Evolutionary conservation across 768 basidiomycete species (phyloP).

Genomic region (Boletus fagicola): DNA sequence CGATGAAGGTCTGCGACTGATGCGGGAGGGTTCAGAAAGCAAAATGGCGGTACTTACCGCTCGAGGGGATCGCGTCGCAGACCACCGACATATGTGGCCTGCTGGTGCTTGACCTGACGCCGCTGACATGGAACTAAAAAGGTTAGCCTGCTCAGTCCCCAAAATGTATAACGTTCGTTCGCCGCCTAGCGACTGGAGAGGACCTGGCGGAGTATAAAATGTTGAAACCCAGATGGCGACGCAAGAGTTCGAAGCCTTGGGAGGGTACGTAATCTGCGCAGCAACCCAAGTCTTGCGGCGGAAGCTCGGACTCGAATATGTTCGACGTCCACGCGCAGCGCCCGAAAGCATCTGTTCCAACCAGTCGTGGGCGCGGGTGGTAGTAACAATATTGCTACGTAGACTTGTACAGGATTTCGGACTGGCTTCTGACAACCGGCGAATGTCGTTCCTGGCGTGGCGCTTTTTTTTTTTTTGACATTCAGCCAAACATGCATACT

Average conservation of each 20-base stretch:
- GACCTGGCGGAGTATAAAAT: slow-evolving; percentile 20
- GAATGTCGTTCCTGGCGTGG: slow-evolving; percentile 21
- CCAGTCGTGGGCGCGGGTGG: background rate
- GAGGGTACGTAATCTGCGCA: slow-evolving; percentile 1
- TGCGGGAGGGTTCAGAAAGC: slow-evolving; percentile 25
- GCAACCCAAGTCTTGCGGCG: background rate
- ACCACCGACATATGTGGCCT: slow-evolving; percentile 28
- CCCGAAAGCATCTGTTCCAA: background rate
- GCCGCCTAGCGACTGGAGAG: slow-evolving; percentile 33
- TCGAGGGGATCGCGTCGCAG: slow-evolving; percentile 20
- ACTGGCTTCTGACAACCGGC: background rate
- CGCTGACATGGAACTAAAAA: slow-evolving; percentile 33
- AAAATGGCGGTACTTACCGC: slow-evolving; percentile 27
- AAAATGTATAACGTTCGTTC: slow-evolving; percentile 24
- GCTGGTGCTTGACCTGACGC: slow-evolving; percentile 22
- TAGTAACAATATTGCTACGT: background rate
- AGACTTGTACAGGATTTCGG: background rate
- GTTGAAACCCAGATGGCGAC: slow-evolving; percentile 7
- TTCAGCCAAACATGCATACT: slow-evolving; percentile 11
- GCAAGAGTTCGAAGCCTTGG: background rate
- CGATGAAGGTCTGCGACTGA: slow-evolving; percentile 27
- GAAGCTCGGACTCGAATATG: background rate
- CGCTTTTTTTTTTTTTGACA: slow-evolving; percentile 17
- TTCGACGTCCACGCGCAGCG: background rate
- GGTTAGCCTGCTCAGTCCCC: slow-evolving; percentile 16